These are phyloP conservation scores for Pisolithus orientalis DNA, from an alignment of 768 basidiomycete genomes.

Conservation along the genomic window DNA sequence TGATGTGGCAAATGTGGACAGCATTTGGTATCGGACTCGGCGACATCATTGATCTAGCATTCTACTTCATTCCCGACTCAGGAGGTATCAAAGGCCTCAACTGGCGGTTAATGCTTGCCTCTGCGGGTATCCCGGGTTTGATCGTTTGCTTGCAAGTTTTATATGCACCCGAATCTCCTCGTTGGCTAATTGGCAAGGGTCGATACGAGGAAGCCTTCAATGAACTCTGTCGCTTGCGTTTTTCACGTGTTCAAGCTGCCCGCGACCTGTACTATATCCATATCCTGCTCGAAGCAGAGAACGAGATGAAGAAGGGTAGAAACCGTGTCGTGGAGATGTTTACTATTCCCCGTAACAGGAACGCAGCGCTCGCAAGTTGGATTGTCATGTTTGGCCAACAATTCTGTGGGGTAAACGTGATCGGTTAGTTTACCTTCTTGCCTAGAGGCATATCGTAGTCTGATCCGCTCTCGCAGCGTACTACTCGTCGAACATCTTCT, in stretches of 20 bases:
- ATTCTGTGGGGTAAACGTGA: slow-evolving; percentile 78
- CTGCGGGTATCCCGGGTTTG: slow-evolving; percentile 52
- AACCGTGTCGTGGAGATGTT: slow-evolving; percentile 65
- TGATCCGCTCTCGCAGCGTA: slow-evolving; percentile 44
- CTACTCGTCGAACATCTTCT: slow-evolving; percentile 76
- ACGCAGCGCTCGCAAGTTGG: slow-evolving; percentile 53
- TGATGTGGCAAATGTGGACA: slow-evolving; percentile 93
- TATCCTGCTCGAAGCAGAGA: slow-evolving; percentile 61
- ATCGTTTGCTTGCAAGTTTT: slow-evolving; percentile 39
- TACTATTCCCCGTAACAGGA: slow-evolving; percentile 65
- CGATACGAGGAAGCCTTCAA: slow-evolving; percentile 63
- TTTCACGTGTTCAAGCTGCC: slow-evolving; percentile 68
- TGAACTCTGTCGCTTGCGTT: slow-evolving; percentile 61
- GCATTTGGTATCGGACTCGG: slow-evolving; percentile 81
- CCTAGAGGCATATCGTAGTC: not conserved
- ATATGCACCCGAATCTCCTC: slow-evolving; percentile 63
- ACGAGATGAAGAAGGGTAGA: slow-evolving; percentile 46
- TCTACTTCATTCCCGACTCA: slow-evolving; percentile 46
- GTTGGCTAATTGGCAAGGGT: slow-evolving; percentile 80
- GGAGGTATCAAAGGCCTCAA: slow-evolving; percentile 54
- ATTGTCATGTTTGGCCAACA: slow-evolving; percentile 79
- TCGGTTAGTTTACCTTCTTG: slow-evolving; percentile 15
- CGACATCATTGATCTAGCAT: slow-evolving; percentile 56
- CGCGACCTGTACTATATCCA: slow-evolving; percentile 34
- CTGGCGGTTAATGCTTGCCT: slow-evolving; percentile 77